Evolutionary conservation across 345 rosid species (phyloP), one percentile per base, ranked within the genome.

Genomic region (Adansonia digitata): DNA sequence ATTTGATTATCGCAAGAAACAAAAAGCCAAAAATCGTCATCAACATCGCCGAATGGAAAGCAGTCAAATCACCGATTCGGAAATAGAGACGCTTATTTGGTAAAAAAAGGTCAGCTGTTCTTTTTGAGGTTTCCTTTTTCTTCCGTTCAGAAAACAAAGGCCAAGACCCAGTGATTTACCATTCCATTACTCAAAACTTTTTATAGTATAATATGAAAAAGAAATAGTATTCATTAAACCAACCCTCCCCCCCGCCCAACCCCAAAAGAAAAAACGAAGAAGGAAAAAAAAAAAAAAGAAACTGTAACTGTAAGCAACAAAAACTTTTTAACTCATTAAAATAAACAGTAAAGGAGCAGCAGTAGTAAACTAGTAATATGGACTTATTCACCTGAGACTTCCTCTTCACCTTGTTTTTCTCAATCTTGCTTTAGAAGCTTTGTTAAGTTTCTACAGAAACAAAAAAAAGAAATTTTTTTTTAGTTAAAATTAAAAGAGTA

Each of bases 51-150:
- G 57, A 52, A 52, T 20, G 26, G 48, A 43, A 63, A 42, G 8
- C 46, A 10, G 46, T 42, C n/a, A n/a, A n/a, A 69, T 37, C 75
- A 73, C 39, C 24, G 12, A 43, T 9, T 43, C 57, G 8, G 0
- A 52, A n/a, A 7, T 52, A n/a, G 11, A 66, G 75, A 75, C 69
- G 71, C 71, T 29, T 40, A 42, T 64, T 70, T n/a, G 27, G 48
- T 10, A 42, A 42, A 42, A 74, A 72, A 71, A 78, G 67, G 57
- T 78, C 80, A 81, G 85, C 79, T 80, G 89, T 81, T 56, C 79
- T 81, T 82, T 82, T 86, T 84, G 75, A 86, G 77, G 74, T 78
- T 72, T 13, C 46, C 12, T 18, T 7, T 17, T 34, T 35, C 3
- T 2, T 34, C 1, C 42, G 12, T 35, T 18, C 11, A 35, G 70